Conservation (phyloP, 108 stramenopile species). For the Cyclotella distinguenda region DNA sequence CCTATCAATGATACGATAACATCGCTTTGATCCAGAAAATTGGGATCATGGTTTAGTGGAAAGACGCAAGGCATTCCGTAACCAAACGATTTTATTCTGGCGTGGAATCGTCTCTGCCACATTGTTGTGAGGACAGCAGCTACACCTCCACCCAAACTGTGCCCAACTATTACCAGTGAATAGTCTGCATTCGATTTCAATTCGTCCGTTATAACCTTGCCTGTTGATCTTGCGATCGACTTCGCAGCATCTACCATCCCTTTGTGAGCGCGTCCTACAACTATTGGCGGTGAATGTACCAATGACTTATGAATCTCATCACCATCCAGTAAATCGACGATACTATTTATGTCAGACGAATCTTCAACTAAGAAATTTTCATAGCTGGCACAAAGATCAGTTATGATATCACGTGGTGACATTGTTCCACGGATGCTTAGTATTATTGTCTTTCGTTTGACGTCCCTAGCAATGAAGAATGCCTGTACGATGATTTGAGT, state of each 20-base stretch:
- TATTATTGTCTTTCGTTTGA: slow-evolving; percentile 45
- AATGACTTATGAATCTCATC: not conserved
- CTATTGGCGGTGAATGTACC: not conserved
- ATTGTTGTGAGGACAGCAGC: slow-evolving; percentile 63
- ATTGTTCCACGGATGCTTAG: slow-evolving; percentile 65
- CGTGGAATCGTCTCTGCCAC: slow-evolving; percentile 51
- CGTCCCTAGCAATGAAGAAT: slow-evolving; percentile 62
- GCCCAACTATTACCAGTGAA: slow-evolving; percentile 65
- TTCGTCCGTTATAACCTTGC: slow-evolving; percentile 50
- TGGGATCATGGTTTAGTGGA: slow-evolving; percentile 7
- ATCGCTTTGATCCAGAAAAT: slow-evolving; percentile 21
- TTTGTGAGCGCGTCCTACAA: slow-evolving; percentile 56
- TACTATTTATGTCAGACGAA: slow-evolving; percentile 13
- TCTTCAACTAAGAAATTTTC: slow-evolving; percentile 59
- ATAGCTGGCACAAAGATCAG: slow-evolving; percentile 64
- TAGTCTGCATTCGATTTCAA: slow-evolving; percentile 48
- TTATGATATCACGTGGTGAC: slow-evolving; percentile 67
- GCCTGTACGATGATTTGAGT: too few species aligned
- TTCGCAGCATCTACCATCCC: slow-evolving; percentile 73
- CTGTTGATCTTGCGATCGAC: slow-evolving; percentile 41
- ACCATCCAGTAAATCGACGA: slow-evolving; percentile 14
- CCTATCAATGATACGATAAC: slow-evolving; percentile 58
- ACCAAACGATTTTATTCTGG: slow-evolving; percentile 17
- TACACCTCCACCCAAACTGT: slow-evolving; percentile 70
- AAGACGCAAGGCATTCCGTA: slow-evolving; percentile 49